Base-by-base conservation (phyloP, 2,329 filamentous ascomycete species). In the Shiraia bambusicola region DNA sequence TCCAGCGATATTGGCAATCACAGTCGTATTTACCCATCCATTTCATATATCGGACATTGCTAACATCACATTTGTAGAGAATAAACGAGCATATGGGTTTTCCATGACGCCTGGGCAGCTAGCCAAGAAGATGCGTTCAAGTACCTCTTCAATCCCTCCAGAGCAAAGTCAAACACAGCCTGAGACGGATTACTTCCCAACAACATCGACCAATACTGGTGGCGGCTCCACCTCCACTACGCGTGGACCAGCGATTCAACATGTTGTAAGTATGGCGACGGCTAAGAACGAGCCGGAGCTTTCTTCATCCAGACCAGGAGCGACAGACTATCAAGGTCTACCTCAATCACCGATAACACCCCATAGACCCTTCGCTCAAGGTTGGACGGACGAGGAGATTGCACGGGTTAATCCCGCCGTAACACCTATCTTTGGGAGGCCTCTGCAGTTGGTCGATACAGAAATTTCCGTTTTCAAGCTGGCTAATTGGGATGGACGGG, bases 361-460 rank as follows among this genome's bases (percentile, higher is more conserved):
- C 4, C 16, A 47, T 19, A 3, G 28, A 32, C 4, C 13, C 39
- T 8, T n/a, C n/a, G n/a, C n/a, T n/a, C n/a, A n/a, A n/a, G n/a
- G n/a, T n/a, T n/a, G n/a, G n/a, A n/a, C n/a, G n/a, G n/a, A n/a
- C n/a, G 17, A 22, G 13, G 14, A 42, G 30, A 15, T 38, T n/a
- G n/a, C n/a, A n/a, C n/a, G n/a, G n/a, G n/a, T 45, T 2, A 38
- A 29, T 19, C 25, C 42, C 1, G 29, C 42, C 6, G 50, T 51
- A 5, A 59, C 57, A 3, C 60, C 61, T 11, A 35, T 48, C 13
- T 66, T 45, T 45, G 49, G 58, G 29, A 47, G 47, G 11, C 45
- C 62, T 3, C 36, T 67, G 14, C 63, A 66, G 14, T 47, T 67
- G 1, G 38, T 63, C 3, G 60, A 64, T 14, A 45, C 45, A 1